Evolutionary conservation across 1,139 yeast genomes (phyloP), one percentile per base, ranked within the genome.

Genomic region (Yamadazyma diddensiae): DNA sequence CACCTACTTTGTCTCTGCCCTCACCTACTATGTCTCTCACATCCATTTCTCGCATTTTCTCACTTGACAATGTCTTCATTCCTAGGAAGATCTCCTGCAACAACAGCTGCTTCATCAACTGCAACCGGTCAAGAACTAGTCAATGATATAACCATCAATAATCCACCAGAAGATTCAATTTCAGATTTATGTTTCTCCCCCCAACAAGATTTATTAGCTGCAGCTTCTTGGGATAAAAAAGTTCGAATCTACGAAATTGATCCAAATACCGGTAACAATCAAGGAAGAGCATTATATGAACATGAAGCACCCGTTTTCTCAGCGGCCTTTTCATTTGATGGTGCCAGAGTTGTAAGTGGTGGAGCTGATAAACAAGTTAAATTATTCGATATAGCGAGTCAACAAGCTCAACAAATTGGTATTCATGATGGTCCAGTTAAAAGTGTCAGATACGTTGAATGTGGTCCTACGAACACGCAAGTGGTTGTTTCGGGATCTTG

Each of bases 151-250:
- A 70, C 77, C n/a, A 68, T 90, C 31, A 75, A 78, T 43, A 83
- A 84, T 49, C 87, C 94, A 2, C 97, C 97, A 9, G 95, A 86
- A 42, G 98, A 94, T 53, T 82, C 96, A 3, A 73, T 94, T 20
- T 74, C 90, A n/a, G 95, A 86, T 47, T 57, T 94, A 37, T 69
- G 88, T 13, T 94, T 92, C 59, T 85, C 96, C n/a, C 87, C 97
- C n/a, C 86, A 74, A 43, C 94, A 84, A 16, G 97, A 94, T 47
- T 65, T 79, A 39, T 59, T 82, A 37, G 79, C 94, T 2, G 94
- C 80, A 3, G 76, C 94, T 8, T 82, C 95, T 24, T 94, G 99
- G 98, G 99, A 94, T 60, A 85, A 84, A 50, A 88, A 88, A 54
- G 96, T 87, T 23, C 73, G 98, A 38, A 82, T 94, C 38, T 94